phyloP scores from a whole-genome alignment of 2,329 filamentous ascomycete genomes.

The Aphanoascus verrucosus region DNA sequence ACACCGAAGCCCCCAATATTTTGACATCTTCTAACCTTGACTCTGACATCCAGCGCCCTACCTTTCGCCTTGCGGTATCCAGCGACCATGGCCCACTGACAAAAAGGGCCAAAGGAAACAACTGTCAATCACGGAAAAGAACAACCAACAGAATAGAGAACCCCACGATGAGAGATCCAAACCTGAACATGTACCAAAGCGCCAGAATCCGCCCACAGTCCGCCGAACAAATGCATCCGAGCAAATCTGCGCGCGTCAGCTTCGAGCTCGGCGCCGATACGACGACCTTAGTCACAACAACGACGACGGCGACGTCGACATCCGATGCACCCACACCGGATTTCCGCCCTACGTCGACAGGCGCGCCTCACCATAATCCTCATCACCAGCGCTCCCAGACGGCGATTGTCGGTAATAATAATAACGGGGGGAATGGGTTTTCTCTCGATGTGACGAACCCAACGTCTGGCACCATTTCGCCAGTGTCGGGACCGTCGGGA shows the following conservation, averaged over 20 bases:
- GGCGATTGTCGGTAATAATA: background rate
- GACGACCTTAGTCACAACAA: no score
- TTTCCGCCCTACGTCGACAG: background rate
- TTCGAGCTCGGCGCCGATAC: conserved; percentile 9
- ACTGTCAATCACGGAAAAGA: no score
- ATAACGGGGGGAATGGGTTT: no score
- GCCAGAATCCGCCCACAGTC: conserved; percentile 7
- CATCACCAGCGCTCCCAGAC: conserved; percentile 10
- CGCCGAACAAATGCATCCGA: conserved; percentile 6
- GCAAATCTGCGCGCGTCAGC: conserved; percentile 10
- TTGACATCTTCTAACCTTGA: background rate
- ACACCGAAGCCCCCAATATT: no score
- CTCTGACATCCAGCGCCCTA: background rate
- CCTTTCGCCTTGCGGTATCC: background rate
- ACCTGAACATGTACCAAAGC: conserved; percentile 1
- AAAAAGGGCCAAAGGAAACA: no score
- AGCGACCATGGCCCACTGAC: background rate
- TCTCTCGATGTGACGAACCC: conserved; percentile 2
- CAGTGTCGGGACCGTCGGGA: background rate
- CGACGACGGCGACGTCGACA: no score
- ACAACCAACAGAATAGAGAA: no score
- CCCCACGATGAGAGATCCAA: conserved; percentile 2
- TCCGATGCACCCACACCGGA: conserved; percentile 1
- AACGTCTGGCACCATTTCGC: background rate
- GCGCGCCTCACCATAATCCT: background rate